phyloP scores from a whole-genome alignment of 495 filamentous ascomycete genomes.

The Talaromyces ruber region DNA sequence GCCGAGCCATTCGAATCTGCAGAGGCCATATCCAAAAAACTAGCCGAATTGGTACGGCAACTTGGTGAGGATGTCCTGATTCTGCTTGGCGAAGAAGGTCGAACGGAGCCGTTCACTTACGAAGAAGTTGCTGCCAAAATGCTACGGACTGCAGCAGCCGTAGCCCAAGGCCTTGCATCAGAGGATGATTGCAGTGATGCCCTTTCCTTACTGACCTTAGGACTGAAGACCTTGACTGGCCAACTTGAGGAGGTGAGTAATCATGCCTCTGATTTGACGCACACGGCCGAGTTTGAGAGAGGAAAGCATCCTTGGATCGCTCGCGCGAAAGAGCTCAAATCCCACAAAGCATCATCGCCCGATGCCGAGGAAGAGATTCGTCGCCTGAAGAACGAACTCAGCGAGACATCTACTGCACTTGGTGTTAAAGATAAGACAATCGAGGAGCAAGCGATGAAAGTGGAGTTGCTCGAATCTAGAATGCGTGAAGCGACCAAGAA shows the following conservation, averaged over 20 bases:
- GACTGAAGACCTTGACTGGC: slow-evolving; percentile 54
- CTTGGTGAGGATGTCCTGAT: slow-evolving; percentile 57
- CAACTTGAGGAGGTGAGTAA: slow-evolving; percentile 65
- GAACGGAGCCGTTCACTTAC: slow-evolving; percentile 57
- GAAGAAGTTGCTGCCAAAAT: slow-evolving; percentile 55
- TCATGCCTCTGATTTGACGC: slow-evolving; percentile 63
- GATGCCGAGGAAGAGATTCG: slow-evolving; percentile 75
- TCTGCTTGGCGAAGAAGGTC: slow-evolving; percentile 64
- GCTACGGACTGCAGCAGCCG: slow-evolving; percentile 41
- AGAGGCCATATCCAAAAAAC: slow-evolving; percentile 52
- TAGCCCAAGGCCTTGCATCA: slow-evolving; percentile 19
- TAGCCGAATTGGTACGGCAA: slow-evolving; percentile 58
- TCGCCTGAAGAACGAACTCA: slow-evolving; percentile 64
- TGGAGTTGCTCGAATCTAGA: slow-evolving; percentile 43
- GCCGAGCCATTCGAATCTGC: slow-evolving; percentile 45
- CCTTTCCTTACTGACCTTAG: slow-evolving; percentile 59
- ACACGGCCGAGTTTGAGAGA: slow-evolving; percentile 79
- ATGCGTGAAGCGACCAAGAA: slow-evolving; percentile 47
- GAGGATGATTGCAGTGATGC: slow-evolving; percentile 44
- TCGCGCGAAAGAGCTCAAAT: slow-evolving; percentile 68
- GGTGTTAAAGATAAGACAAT: slow-evolving; percentile 88
- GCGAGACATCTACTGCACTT: slow-evolving; percentile 51
- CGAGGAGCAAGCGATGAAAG: slow-evolving; percentile 72
- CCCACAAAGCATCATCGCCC: slow-evolving; percentile 64
- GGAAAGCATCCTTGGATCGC: slow-evolving; percentile 72